phyloP scores from a whole-genome alignment of 2,329 filamentous ascomycete genomes.

The Colletotrichum sojae region DNA sequence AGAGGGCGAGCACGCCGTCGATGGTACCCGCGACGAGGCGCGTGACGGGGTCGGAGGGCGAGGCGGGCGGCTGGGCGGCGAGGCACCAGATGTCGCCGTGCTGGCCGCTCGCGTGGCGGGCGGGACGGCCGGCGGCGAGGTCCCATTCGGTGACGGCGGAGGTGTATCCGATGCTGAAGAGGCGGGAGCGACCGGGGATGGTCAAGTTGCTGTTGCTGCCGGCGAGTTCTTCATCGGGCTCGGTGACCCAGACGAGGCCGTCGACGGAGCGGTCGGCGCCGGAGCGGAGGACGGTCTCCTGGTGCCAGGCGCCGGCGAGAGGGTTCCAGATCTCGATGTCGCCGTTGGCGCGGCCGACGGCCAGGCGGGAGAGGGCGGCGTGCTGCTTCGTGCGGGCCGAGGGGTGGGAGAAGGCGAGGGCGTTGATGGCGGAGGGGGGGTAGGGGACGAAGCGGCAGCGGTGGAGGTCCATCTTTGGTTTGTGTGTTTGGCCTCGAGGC shows the following conservation, averaged over 20 bases:
- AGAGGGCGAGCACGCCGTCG: conserved; percentile 88
- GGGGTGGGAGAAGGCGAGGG: conserved; percentile 91
- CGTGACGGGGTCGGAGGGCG: conserved; percentile 51
- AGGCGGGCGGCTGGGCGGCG: conserved; percentile 79
- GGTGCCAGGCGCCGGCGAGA: conserved; percentile 84
- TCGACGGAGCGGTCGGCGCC: conserved; percentile 91
- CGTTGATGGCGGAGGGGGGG: conserved; percentile 92
- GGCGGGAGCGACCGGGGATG: conserved; percentile 70
- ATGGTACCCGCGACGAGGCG: conserved; percentile 90
- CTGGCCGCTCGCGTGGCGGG: conserved; percentile 89
- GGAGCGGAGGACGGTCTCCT: conserved; percentile 88
- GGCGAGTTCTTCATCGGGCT: conserved; percentile 77
- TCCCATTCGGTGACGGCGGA: conserved; percentile 97
- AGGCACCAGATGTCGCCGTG: conserved; percentile 98
- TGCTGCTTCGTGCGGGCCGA: conserved; percentile 61
- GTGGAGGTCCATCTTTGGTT: conserved; percentile 86
- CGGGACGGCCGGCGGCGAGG: conserved; percentile 81
- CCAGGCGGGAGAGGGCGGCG: conserved; percentile 77
- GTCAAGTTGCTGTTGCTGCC: conserved; percentile 57
- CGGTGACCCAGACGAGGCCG: conserved; percentile 91
- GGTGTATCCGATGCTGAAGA: conserved; percentile 97
- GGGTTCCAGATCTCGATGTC: conserved; percentile 99
- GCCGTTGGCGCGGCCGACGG: conserved; percentile 92
- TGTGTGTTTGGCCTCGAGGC: conserved; percentile 31
- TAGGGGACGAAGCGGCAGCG: conserved; percentile 96